phyloP scores from a whole-genome alignment of 1,284 basidiomycete species.

The Trichosporon asahii region DNA sequence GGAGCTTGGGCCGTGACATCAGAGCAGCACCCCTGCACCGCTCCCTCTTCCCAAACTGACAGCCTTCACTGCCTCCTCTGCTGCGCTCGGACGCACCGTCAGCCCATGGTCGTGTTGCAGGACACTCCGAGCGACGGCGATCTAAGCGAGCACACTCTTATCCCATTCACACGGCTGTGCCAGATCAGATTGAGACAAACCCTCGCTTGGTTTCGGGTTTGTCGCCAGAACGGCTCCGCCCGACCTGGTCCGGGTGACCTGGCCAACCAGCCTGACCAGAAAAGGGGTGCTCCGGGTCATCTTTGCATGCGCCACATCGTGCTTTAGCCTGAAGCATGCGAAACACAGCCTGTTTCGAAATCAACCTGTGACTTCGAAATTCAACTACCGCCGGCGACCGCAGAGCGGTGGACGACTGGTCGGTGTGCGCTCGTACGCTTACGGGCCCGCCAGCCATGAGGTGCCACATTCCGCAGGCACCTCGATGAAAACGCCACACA shows the following conservation, averaged over 20 bases:
- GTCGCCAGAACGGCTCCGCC: not conserved
- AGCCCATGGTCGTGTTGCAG: not conserved
- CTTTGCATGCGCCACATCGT: not conserved
- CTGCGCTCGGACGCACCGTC: not conserved
- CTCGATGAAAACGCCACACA: not conserved
- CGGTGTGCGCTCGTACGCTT: not conserved
- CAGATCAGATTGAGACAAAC: not conserved
- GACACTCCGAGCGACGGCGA: not conserved
- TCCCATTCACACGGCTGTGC: not conserved
- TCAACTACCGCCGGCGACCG: not conserved
- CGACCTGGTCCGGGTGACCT: not conserved
- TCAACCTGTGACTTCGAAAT: not conserved
- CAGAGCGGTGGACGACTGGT: not conserved
- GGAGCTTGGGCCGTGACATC: no score
- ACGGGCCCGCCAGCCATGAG: not conserved
- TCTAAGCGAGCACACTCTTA: not conserved
- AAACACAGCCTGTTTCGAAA: not conserved
- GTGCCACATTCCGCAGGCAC: not conserved
- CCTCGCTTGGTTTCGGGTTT: not conserved
- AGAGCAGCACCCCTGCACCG: no score
- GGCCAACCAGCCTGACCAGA: not conserved
- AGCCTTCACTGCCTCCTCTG: no score
- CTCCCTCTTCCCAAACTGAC: no score
- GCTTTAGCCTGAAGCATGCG: not conserved
- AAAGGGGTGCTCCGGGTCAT: not conserved